Conservation (phyloP, 2,329 filamentous ascomycete genomes). For the Aspergillus quadrilineatus region DNA sequence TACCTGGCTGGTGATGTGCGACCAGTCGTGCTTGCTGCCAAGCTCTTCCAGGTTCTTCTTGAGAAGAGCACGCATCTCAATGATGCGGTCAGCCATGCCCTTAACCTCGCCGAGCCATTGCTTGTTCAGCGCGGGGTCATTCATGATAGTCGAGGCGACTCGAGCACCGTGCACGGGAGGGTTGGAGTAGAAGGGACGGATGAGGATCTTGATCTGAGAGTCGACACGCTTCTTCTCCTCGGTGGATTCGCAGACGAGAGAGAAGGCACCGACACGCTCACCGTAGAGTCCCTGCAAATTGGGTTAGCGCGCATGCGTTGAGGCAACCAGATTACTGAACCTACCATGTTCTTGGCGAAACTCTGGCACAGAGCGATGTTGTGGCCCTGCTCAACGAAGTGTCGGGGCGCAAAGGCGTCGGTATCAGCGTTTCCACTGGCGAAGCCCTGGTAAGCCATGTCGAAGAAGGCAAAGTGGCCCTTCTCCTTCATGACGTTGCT, state of each 20-base stretch:
- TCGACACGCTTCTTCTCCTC: slow-evolving; percentile 96
- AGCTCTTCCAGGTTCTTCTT: slow-evolving; percentile 94
- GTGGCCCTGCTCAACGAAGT: slow-evolving; percentile 93
- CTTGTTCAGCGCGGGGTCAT: slow-evolving; percentile 77
- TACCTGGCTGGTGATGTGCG: slow-evolving; percentile 89
- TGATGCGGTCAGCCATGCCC: slow-evolving; percentile 98
- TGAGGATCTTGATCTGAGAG: slow-evolving; percentile 97
- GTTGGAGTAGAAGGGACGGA: slow-evolving; percentile 97
- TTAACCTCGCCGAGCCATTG: slow-evolving; percentile 98
- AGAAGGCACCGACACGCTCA: slow-evolving; percentile 97
- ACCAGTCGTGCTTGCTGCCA: slow-evolving; percentile 96
- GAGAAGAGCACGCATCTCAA: slow-evolving; percentile 92
- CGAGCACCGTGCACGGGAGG: slow-evolving; percentile 94
- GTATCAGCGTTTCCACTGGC: slow-evolving; percentile 87
- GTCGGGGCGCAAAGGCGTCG: slow-evolving; percentile 88
- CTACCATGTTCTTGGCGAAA: slow-evolving; percentile 98
- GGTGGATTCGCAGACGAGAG: slow-evolving; percentile 76
- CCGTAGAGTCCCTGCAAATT: slow-evolving; percentile 79
- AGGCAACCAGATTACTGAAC: slow-evolving; percentile 21
- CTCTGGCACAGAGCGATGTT: slow-evolving; percentile 85
- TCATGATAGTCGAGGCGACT: slow-evolving; percentile 88
- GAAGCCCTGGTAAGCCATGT: slow-evolving; percentile 99
- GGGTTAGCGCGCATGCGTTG: background rate
- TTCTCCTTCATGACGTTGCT: slow-evolving; percentile 80
- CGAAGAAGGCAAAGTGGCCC: slow-evolving; percentile 93